These are phyloP conservation scores for Coniochaeta sp. DNA, from an alignment of 2,329 filamentous ascomycete genomes.

Conservation along the genomic window DNA sequence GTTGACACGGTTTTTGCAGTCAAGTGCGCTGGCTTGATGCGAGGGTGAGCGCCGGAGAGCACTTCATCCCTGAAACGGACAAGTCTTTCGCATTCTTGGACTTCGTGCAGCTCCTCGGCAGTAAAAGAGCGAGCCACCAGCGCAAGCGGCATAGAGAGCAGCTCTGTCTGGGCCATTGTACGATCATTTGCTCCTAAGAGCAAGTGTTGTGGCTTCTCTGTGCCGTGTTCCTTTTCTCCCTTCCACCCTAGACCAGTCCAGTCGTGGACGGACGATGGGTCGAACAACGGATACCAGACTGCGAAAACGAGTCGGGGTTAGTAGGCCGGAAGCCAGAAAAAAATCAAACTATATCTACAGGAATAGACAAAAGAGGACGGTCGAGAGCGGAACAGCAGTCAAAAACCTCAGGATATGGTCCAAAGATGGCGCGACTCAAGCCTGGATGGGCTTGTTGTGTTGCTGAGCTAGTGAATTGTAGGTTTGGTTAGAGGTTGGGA, in stretches of 20 bases:
- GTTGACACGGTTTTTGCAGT: slow-evolving; percentile 12
- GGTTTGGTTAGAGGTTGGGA: neutral
- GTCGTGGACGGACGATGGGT: neutral
- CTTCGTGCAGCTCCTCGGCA: slow-evolving; percentile 46
- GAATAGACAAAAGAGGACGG: neutral
- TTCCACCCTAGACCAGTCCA: neutral
- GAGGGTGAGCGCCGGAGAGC: slow-evolving; percentile 66
- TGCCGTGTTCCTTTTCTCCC: neutral
- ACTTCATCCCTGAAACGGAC: slow-evolving; percentile 74
- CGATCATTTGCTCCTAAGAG: neutral
- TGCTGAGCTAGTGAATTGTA: neutral
- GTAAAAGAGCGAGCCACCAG: slow-evolving; percentile 18
- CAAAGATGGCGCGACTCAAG: neutral
- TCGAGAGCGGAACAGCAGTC: neutral
- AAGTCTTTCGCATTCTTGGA: slow-evolving; percentile 72
- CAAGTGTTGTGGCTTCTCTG: neutral
- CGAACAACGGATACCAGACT: neutral
- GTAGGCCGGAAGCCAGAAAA: neutral
- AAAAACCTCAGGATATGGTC: neutral
- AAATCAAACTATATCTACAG: neutral
- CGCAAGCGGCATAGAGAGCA: neutral
- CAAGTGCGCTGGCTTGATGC: slow-evolving; percentile 46
- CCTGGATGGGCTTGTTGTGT: neutral
- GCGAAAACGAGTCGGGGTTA: neutral
- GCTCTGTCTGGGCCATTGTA: neutral